These are phyloP conservation scores for Periglandula ipomoeae DNA, from an alignment of 2,329 filamentous ascomycete species.

Conservation along the genomic window DNA sequence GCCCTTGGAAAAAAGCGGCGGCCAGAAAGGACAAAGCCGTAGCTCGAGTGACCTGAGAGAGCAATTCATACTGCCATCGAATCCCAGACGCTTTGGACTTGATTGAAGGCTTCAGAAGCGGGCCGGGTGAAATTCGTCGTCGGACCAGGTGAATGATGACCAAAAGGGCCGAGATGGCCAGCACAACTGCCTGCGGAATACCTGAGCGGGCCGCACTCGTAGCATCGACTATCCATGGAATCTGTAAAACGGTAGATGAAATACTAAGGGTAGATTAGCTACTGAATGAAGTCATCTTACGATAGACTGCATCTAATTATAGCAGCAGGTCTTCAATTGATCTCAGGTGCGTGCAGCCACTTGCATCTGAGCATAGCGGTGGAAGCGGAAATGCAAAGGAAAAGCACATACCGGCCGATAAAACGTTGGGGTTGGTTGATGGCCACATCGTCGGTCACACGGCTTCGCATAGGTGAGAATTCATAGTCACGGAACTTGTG, in stretches of 20 bases:
- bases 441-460: background rate
- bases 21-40: constrained; percentile 30
- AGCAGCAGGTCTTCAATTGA: background rate
- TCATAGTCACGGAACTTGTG: constrained; percentile 21
- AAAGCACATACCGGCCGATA: background rate
- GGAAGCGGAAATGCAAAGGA: background rate
- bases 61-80: constrained; percentile 32
- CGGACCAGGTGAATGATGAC: constrained; percentile 24
- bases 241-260: constrained; percentile 8
- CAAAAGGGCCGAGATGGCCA: constrained; percentile 28
- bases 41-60: constrained; percentile 31
- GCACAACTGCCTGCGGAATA: constrained; percentile 27
- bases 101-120: constrained; percentile 3
- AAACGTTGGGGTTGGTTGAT: background rate
- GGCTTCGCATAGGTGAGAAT: constrained; percentile 19
- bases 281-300: background rate
- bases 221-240: constrained; percentile 30
- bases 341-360: background rate
- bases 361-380: background rate
- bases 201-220: constrained; percentile 32
- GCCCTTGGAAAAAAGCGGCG: constrained; percentile 24
- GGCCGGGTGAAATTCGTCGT: constrained; percentile 17
- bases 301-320: background rate
- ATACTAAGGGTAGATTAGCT: background rate
- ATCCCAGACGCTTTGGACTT: constrained; percentile 29